phyloP scores from a whole-genome alignment of 164 flowering plant species.

The Kalanchoe fedtschenkoi region DNA sequence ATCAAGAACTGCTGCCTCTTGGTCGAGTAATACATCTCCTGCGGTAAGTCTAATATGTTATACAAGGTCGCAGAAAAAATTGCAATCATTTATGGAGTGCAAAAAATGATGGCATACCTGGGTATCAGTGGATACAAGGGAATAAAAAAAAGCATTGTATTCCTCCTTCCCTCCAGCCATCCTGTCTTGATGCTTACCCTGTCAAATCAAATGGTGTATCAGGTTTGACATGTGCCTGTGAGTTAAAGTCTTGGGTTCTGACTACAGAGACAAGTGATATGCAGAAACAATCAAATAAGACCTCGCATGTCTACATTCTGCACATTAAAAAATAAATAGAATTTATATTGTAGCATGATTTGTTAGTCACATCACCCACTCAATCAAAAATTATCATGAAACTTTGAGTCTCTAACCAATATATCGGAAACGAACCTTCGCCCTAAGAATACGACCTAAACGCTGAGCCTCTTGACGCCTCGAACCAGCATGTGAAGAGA shows the following conservation, averaged over 20 bases:
- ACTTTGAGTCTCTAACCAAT: neutral
- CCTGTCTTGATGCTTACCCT: slow-evolving; percentile 89
- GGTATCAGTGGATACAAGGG: slow-evolving; percentile 95
- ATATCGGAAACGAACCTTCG: slow-evolving; percentile 46
- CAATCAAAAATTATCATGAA: neutral
- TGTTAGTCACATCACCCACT: neutral
- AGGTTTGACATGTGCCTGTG: neutral
- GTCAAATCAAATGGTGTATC: slow-evolving; percentile 9
- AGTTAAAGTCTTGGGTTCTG: neutral
- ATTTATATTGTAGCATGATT: neutral
- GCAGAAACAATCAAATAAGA: neutral
- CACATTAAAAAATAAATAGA: neutral
- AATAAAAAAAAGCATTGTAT: slow-evolving; percentile 95
- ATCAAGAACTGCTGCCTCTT: slow-evolving; percentile 90
- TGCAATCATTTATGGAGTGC: neutral
- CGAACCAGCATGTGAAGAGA: slow-evolving; percentile 99
- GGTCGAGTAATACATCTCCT: slow-evolving; percentile 14
- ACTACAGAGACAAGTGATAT: neutral
- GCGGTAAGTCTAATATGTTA: neutral
- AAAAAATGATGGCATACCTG: slow-evolving; percentile 36
- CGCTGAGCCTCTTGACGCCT: slow-evolving; percentile 99
- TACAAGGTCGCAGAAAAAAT: neutral
- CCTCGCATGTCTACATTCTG: neutral
- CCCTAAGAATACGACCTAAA: slow-evolving; percentile 98
- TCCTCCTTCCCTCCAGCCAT: slow-evolving; percentile 98